Evolutionary conservation across 805 yeast genomes (phyloP).

Genomic region (Starmera caribaea): DNA sequence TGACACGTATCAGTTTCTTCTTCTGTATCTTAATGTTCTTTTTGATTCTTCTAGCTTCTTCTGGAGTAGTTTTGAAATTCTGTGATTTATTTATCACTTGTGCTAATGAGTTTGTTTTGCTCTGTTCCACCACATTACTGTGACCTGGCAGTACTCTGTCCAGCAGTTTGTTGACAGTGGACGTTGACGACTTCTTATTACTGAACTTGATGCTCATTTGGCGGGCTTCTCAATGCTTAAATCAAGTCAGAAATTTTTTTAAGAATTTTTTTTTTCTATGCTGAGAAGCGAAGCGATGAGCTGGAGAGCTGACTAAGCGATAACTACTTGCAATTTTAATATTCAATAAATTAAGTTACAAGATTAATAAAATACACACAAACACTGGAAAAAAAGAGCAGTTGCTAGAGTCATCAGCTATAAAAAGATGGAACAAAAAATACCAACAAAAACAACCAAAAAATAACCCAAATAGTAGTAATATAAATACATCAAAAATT

Average conservation of each 20-base stretch:
- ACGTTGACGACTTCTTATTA: constrained; percentile 12
- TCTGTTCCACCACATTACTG: constrained; percentile 4
- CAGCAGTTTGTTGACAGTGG: constrained; percentile 33
- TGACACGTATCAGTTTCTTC: constrained; percentile 14
- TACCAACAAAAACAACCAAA: too few relatives aligned
- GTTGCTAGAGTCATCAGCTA: too few relatives aligned
- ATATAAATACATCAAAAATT: too few relatives aligned
- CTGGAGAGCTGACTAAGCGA: too few relatives aligned
- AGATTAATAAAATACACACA: too few relatives aligned
- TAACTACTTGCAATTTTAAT: too few relatives aligned
- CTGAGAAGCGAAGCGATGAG: not conserved
- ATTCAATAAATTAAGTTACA: too few relatives aligned
- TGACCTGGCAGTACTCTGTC: constrained; percentile 28
- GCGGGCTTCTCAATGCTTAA: not conserved
- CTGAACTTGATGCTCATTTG: constrained; percentile 5
- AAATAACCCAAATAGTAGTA: too few relatives aligned
- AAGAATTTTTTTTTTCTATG: not conserved
- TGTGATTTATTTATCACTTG: constrained; percentile 29
- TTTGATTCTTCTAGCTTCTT: constrained; percentile 23
- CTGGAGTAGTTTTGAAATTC: constrained; percentile 22
- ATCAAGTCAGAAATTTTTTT: not conserved
- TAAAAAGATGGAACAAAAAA: too few relatives aligned
- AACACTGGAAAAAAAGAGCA: too few relatives aligned
- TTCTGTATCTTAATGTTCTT: constrained; percentile 23
- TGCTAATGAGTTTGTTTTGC: constrained; percentile 20